A percentile compares a stretch with the other conserved stretches of the same genome.
phyloP scores from a whole-genome alignment of 2,329 filamentous ascomycete species.

The Pestalotiopsis sp. region DNA sequence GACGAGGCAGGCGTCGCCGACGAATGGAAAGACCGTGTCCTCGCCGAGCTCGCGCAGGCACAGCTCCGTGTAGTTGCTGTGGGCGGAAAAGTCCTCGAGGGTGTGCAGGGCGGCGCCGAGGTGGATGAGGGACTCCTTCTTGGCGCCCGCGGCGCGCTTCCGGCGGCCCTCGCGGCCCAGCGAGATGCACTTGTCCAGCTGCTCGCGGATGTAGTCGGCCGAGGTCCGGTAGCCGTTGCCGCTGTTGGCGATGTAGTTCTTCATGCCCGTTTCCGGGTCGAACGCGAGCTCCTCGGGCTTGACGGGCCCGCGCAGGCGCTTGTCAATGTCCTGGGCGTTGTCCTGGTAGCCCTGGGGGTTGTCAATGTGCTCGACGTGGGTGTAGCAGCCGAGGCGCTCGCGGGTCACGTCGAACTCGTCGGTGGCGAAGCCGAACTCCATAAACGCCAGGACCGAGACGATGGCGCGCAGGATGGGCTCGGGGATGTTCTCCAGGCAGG shows the following conservation, averaged over 20 bases:
- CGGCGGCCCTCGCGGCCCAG: slow-evolving; percentile 25
- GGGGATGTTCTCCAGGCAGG: slow-evolving; percentile 54
- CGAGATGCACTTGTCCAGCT: slow-evolving; percentile 28
- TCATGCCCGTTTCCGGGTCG: slow-evolving; percentile 33
- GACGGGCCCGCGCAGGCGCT: slow-evolving; percentile 30
- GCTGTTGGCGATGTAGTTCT: slow-evolving; percentile 33
- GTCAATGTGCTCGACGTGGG: slow-evolving; percentile 58
- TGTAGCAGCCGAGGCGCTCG: slow-evolving; percentile 50
- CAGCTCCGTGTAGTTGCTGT: slow-evolving; percentile 58
- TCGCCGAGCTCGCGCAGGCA: slow-evolving; percentile 54
- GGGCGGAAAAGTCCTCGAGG: slow-evolving; percentile 56
- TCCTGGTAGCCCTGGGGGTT: slow-evolving; percentile 41
- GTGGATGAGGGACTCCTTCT: slow-evolving; percentile 28
- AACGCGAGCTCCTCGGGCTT: slow-evolving; percentile 32
- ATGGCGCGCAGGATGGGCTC: slow-evolving; percentile 56
- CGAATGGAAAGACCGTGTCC: slow-evolving; percentile 53
- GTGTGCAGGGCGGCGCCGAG: slow-evolving; percentile 56
- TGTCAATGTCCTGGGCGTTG: slow-evolving; percentile 31
- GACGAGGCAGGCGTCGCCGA: slow-evolving; percentile 41
- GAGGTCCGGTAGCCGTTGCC: slow-evolving; percentile 31
- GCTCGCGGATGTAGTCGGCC: slow-evolving; percentile 29
- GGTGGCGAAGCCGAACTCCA: slow-evolving; percentile 59
- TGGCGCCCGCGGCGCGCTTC: slow-evolving; percentile 18
- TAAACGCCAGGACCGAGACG: slow-evolving; percentile 57
- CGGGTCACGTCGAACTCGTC: slow-evolving; percentile 58